Base-by-base conservation (phyloP, 2,329 filamentous ascomycete genomes). In the Herpotrichia juniperi region DNA sequence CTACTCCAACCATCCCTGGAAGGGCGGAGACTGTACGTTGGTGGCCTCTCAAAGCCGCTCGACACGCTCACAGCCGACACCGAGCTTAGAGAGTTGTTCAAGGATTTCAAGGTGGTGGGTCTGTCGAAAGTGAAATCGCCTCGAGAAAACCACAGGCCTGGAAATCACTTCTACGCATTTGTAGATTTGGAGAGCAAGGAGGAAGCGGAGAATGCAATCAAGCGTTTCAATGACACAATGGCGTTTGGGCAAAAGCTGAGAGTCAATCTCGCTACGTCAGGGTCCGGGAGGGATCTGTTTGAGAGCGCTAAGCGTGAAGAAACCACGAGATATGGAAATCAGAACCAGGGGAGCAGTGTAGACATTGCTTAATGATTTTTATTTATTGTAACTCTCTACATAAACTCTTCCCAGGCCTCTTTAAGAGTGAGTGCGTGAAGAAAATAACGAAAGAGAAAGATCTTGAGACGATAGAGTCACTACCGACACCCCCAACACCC, bases 11-110 rank as follows among this genome's bases (percentile, higher is more conserved):
- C 64, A 8, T 42, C 50, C 31, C 69, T 76, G 28, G 70, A 77
- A 42, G 74, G 73, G 31, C 69, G 72, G 40, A 76, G 79, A 24
- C 64, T 81, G 10, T 80, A 78, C 56, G 75, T 82, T 21, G 79
- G 78, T 48, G 76, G 77, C 9, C 69, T 81, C 22, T 77, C 78
- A 1, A 69, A 69, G 14, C 72, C 81, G 53, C 67, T 72, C 12
- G 71, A 77, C 45, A 75, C 78, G 39, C 68, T 74, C 24, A 68
- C 68, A 2, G 66, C 78, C 31, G 73, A 78, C 50, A 69, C 66
- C 44, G 74, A 77, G 52, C 74, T 81, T 26, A 72, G 71, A 31
- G 61, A 63, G 3, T 69, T 81, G 47, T 81, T 82, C 66, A 62
- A 73, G 12, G 76, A 68, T 11, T 78, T 75, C 56, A 67, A 75